These are phyloP conservation scores for Aspergillus funiculosus DNA, from an alignment of 495 filamentous ascomycete genomes.

Conservation along the genomic window DNA sequence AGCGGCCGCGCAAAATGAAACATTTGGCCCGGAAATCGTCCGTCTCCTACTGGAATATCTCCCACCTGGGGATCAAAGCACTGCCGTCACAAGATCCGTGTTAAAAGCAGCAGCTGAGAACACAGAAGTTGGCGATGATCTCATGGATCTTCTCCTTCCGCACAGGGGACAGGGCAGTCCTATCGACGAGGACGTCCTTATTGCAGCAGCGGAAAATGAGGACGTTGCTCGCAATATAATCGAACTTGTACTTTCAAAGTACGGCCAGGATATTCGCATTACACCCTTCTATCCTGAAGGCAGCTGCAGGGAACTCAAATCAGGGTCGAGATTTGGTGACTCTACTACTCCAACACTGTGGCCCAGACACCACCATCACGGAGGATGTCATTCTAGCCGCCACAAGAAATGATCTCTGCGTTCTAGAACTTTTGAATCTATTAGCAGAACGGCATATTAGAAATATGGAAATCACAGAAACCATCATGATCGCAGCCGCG, in stretches of 20 bases:
- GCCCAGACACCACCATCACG: neutral
- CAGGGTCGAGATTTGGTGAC: neutral
- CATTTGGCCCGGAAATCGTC: neutral
- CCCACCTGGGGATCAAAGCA: neutral
- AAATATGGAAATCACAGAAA: too few relatives aligned
- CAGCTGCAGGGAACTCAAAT: neutral
- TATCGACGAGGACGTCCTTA: neutral
- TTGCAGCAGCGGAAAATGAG: neutral
- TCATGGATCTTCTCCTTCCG: neutral
- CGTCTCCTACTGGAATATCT: neutral
- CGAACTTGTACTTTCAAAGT: neutral
- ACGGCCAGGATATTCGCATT: neutral
- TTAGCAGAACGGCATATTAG: too few relatives aligned
- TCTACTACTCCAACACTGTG: neutral
- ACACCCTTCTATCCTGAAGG: neutral
- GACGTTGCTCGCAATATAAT: neutral
- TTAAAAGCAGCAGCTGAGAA: neutral
- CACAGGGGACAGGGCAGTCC: neutral
- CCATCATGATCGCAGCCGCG: too few relatives aligned
- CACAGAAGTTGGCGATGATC: neutral
- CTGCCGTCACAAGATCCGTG: neutral
- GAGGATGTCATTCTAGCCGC: conserved; percentile 1
- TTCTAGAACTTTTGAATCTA: too few relatives aligned
- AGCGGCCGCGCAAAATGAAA: neutral
- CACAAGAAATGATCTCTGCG: too few relatives aligned